Evolutionary conservation across 75 land plant genomes (phyloP).

Genomic region (Pinus albicaulis): DNA sequence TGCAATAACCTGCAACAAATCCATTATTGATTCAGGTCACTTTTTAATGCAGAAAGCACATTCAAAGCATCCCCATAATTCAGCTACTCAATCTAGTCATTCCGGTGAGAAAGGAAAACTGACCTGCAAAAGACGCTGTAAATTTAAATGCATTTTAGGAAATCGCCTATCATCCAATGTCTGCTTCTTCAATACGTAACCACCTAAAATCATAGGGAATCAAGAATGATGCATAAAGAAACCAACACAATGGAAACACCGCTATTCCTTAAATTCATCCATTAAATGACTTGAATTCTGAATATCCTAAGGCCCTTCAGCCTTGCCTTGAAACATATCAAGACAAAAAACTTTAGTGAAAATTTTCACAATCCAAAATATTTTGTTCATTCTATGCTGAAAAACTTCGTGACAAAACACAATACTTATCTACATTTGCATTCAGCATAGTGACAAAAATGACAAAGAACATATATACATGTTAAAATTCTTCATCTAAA

Average conservation of each 20-base stretch:
- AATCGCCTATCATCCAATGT: conserved; percentile 83
- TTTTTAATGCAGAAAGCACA: background rate
- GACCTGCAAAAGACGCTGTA: conserved; percentile 87
- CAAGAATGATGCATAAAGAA: background rate
- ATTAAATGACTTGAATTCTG: too few relatives aligned
- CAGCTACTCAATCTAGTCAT: background rate
- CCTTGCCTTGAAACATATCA: background rate
- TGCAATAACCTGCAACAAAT: conserved; percentile 55
- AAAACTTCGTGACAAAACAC: too few relatives aligned
- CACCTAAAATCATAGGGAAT: conserved; percentile 44
- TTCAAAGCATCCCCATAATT: conserved; percentile 3
- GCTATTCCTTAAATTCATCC: background rate
- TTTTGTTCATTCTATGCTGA: background rate
- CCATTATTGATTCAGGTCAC: background rate
- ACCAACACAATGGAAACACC: background rate
- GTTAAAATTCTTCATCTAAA: background rate
- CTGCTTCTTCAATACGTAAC: conserved; percentile 68
- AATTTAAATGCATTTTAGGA: conserved; percentile 82
- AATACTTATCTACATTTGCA: too few relatives aligned
- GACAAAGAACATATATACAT: background rate
- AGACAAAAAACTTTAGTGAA: background rate
- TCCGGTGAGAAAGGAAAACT: background rate
- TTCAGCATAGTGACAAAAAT: background rate
- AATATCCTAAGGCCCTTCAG: background rate
- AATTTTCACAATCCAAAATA: background rate